Evolutionary conservation across 352 stramenopile species (phyloP), one percentile per base, ranked within the genome.

Genomic region (Phytopythium litorale): DNA sequence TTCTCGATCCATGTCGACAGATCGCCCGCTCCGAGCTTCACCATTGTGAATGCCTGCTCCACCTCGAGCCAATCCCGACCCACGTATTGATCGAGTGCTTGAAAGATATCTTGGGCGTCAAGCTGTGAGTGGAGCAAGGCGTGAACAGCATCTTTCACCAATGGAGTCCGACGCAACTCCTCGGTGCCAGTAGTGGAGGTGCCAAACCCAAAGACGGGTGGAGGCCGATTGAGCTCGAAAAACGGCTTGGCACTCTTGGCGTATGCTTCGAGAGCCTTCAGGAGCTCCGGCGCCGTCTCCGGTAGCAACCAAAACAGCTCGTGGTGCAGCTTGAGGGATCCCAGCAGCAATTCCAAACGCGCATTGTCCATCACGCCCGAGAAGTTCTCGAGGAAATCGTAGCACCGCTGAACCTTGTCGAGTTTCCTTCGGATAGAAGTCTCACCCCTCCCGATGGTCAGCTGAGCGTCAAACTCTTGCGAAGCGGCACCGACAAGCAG

Each of bases 1-100:
- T 72, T 81, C 33, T 46, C 43, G 7, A 66, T 72, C 76, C 76
- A 85, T 5, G 66, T 32, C 19, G 68, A 65, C 19, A 75, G 49
- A n/a, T 63, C 52, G 6, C 66, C 69, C 25, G 66, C 66, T 16
- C 58, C 62, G 19, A 63, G 13, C 48, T 76, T 73, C 43, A 78
- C 71, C 67, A 72, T 72, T 4, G 64, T 43, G 32, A 67, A 32
- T 8, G 71, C 71, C 32, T 78, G 58, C 37, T 75, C 42, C 18
- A 40, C 57, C 32, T 65, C 46, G 18, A 78, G 59, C 30, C 70
- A 68, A n/a, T 25, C 48, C 4, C 23, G 46, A 46, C 66, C 60
- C 4, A 75, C n/a, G 19, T 73, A 49, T 21, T 32, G 23, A 7
- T 18, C 52, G 51, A 77, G 54, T 15, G 53, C 52, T 18, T 38